Percentiles rank a stretch among this genome's conserved stretches.
Evolutionary conservation across 1,284 basidiomycete genomes (phyloP).

Genomic region (Leccinum fallax): DNA sequence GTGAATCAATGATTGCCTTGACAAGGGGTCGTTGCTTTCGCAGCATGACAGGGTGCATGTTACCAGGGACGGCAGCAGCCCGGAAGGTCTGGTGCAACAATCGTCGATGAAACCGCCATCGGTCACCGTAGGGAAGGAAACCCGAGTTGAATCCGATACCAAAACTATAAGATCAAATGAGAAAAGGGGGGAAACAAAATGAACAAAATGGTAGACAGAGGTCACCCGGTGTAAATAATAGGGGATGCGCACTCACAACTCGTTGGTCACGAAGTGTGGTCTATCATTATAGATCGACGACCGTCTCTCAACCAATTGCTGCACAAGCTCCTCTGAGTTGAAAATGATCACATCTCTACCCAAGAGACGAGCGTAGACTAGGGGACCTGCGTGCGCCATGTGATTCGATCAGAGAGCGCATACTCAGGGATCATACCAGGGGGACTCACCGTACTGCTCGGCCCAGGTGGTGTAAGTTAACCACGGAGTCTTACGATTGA

Average conservation of each 20-base stretch:
- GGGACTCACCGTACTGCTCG: conserved; percentile 7
- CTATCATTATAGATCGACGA: conserved; percentile 28
- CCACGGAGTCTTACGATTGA: conserved; percentile 7
- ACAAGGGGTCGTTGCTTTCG: conserved; percentile 3
- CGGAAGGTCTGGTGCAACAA: conserved; percentile 3
- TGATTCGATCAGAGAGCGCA: not conserved
- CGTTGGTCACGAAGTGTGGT: conserved; percentile 11
- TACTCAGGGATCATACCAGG: not conserved
- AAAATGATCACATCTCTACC: conserved; percentile 23
- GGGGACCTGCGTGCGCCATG: conserved; percentile 1
- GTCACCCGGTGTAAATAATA: not conserved
- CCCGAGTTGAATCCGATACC: conserved; percentile 9
- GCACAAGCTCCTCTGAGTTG: conserved; percentile 24
- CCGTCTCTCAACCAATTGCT: conserved; percentile 27
- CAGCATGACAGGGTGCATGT: conserved; percentile 5
- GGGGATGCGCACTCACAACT: conserved; percentile 2
- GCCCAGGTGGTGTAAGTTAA: conserved; percentile 9
- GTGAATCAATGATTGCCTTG: conserved; percentile 5
- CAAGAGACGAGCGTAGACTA: conserved; percentile 10
- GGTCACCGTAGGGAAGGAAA: conserved; percentile 9
- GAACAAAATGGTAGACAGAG: not conserved
- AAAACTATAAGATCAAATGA: not conserved
- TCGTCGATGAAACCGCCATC: conserved; percentile 2
- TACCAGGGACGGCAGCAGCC: not conserved
- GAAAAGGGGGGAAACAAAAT: not conserved